A percentile compares a stretch with the other conserved stretches of the same genome.
Conservation (phyloP, 2,329 filamentous ascomycete genomes). For the Mollisiaceae sp. region DNA sequence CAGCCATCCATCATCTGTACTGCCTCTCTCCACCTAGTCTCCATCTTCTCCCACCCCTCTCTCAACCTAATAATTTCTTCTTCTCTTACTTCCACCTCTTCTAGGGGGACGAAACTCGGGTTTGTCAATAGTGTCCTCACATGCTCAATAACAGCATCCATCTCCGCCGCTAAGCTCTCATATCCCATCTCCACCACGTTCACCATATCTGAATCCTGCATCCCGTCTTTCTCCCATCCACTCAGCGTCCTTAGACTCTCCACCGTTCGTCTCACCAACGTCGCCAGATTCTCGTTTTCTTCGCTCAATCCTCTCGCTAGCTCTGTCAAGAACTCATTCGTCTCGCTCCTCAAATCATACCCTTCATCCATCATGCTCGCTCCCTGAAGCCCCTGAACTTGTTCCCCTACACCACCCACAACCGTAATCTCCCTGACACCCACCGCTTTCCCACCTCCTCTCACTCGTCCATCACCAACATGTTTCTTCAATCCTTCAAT, state of each 20-base stretch:
- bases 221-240: conserved; percentile 53
- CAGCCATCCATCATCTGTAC: conserved; percentile 90
- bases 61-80: conserved; percentile 85
- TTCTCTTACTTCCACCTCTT: conserved; percentile 91
- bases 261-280: conserved; percentile 73
- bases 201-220: conserved; percentile 38
- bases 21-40: conserved; percentile 86
- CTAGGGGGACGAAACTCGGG: conserved; percentile 92
- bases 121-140: conserved; percentile 87
- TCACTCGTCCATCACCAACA: conserved; percentile 70
- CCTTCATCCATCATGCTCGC: conserved; percentile 51
- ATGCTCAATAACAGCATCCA: conserved; percentile 80
- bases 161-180: conserved; percentile 71
- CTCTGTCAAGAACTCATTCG: conserved; percentile 87
- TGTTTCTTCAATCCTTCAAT: conserved; percentile 89
- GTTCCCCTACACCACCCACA: conserved; percentile 55
- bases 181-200: conserved; percentile 48
- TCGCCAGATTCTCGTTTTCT: conserved; percentile 85
- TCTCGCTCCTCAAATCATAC: conserved; percentile 81
- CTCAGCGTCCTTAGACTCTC: conserved; percentile 73
- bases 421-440: conserved; percentile 63
- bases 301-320: conserved; percentile 84
- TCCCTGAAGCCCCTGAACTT: conserved; percentile 37
- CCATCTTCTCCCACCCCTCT: conserved; percentile 92
- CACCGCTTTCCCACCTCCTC: conserved; percentile 59